These are phyloP conservation scores for Alternaria triticimaculans DNA, from an alignment of 2,329 filamentous ascomycete species.

Conservation along the genomic window DNA sequence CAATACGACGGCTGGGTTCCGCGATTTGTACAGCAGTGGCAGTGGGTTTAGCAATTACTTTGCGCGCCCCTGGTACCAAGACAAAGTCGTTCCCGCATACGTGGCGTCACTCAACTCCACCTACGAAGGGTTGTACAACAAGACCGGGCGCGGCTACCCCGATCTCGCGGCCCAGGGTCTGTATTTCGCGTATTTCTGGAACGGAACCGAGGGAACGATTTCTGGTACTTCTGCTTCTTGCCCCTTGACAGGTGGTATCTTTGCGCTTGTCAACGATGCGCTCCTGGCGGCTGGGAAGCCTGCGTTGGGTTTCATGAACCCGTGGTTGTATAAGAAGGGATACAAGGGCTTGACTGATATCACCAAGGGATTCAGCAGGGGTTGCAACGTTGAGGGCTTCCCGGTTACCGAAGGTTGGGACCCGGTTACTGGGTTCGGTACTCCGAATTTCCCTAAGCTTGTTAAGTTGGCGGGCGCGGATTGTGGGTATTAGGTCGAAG, in stretches of 20 bases:
- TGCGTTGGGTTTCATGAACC: conserved; percentile 65
- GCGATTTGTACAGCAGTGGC: conserved; percentile 60
- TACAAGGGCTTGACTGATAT: conserved; percentile 59
- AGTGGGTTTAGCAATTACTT: conserved; percentile 61
- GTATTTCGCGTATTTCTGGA: conserved; percentile 54
- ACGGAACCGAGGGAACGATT: conserved; percentile 48
- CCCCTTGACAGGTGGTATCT: conserved; percentile 64
- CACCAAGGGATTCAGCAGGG: conserved; percentile 45
- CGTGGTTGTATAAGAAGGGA: conserved; percentile 62
- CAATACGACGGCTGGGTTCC: conserved; percentile 44
- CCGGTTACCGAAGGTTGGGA: conserved; percentile 47
- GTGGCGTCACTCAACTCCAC: conserved; percentile 50
- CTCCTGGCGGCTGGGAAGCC: conserved; percentile 58
- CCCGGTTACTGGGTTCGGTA: conserved; percentile 47
- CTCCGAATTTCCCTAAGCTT: conserved; percentile 40
- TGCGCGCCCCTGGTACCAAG: conserved; percentile 57
- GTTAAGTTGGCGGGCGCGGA: conserved; percentile 31
- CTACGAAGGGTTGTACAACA: conserved; percentile 59
- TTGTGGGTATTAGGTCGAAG: conserved; percentile 5
- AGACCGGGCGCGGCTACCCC: conserved; percentile 65
- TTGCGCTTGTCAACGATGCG: conserved; percentile 69
- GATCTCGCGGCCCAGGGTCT: conserved; percentile 68
- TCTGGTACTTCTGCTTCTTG: conserved; percentile 64
- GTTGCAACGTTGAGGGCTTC: conserved; percentile 50
- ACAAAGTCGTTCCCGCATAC: conserved; percentile 54